Conservation (phyloP, 345 rosid species). For the Linum trigynum region DNA sequence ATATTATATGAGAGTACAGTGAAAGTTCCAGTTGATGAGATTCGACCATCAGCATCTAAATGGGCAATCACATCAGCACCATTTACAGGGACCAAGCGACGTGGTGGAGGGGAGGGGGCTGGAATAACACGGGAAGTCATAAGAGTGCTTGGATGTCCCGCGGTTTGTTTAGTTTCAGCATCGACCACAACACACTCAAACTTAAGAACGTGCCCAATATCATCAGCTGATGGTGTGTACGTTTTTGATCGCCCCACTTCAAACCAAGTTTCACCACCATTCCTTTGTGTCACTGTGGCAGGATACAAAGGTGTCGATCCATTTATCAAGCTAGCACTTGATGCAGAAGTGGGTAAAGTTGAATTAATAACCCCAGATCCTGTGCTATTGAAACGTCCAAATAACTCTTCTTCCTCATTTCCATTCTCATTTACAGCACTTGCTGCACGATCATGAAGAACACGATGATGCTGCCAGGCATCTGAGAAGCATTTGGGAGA, state of each 20-base stretch:
- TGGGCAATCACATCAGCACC: conserved; percentile 56
- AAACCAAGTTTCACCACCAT: conserved; percentile 83
- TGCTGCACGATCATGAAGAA: conserved; percentile 86
- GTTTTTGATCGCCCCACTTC: conserved; percentile 90
- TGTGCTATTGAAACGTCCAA: conserved; percentile 69
- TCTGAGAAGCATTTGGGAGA: conserved; percentile 86
- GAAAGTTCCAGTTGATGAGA: conserved; percentile 65
- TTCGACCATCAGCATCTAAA: conserved; percentile 58
- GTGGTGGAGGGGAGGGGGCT: conserved; percentile 91
- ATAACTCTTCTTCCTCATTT: conserved; percentile 82
- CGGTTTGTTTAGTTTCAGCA: conserved; percentile 57
- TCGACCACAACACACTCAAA: conserved; percentile 86
- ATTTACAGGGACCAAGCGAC: conserved; percentile 63
- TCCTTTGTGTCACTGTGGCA: conserved; percentile 56
- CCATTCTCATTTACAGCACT: conserved; percentile 73
- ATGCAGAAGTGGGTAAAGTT: conserved; percentile 53
- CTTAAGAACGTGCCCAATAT: conserved; percentile 84
- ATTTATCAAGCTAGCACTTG: conserved; percentile 58
- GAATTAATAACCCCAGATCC: conserved; percentile 58
- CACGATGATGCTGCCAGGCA: conserved; percentile 99
- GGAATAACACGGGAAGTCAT: conserved; percentile 94
- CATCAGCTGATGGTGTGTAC: conserved; percentile 91
- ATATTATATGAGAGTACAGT: conserved; percentile 93
- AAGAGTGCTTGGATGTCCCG: conserved; percentile 56
- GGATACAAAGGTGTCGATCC: conserved; percentile 70